Evolutionary conservation across 23 red algal species (phyloP).

Genomic region (Gracilaria gracilis): DNA sequence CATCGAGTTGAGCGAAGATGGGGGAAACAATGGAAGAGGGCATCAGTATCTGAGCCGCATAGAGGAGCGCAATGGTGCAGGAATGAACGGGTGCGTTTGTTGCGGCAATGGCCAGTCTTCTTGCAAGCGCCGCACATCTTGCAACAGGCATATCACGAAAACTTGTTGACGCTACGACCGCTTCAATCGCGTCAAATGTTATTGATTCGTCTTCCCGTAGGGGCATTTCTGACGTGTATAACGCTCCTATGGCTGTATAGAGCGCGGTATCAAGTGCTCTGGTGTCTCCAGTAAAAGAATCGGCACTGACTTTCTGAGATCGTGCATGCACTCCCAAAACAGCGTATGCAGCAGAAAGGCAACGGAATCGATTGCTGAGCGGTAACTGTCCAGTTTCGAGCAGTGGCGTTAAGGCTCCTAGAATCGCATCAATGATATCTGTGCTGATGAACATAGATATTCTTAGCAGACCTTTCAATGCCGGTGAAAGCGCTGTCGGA

Average conservation of each 20-base stretch:
- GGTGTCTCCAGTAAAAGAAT: conserved; percentile 68
- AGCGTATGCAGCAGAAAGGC: conserved; percentile 63
- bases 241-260: conserved; percentile 39
- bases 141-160: conserved; percentile 50
- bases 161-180: conserved; percentile 26
- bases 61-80: conserved; percentile 57
- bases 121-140: conserved; percentile 38
- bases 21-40: conserved; percentile 48
- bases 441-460: conserved; percentile 58
- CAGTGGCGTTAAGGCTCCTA: conserved; percentile 48
- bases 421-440: conserved; percentile 65
- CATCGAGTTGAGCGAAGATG: conserved; percentile 23
- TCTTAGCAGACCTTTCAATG: conserved; percentile 50
- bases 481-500: conserved; percentile 51
- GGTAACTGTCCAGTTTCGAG: conserved; percentile 48
- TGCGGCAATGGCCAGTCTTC: conserved; percentile 48
- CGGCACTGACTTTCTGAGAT: conserved; percentile 48
- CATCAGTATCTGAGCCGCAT: conserved; percentile 46
- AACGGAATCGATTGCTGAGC: conserved; percentile 51
- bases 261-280: conserved; percentile 60
- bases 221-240: conserved; percentile 51
- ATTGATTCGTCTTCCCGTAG: conserved; percentile 46
- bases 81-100: conserved; percentile 53
- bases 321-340: conserved; percentile 60
- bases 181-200: conserved; percentile 63